These are phyloP conservation scores for Aspergillus sergii DNA, from an alignment of 2,329 filamentous ascomycete genomes.

Conservation along the genomic window DNA sequence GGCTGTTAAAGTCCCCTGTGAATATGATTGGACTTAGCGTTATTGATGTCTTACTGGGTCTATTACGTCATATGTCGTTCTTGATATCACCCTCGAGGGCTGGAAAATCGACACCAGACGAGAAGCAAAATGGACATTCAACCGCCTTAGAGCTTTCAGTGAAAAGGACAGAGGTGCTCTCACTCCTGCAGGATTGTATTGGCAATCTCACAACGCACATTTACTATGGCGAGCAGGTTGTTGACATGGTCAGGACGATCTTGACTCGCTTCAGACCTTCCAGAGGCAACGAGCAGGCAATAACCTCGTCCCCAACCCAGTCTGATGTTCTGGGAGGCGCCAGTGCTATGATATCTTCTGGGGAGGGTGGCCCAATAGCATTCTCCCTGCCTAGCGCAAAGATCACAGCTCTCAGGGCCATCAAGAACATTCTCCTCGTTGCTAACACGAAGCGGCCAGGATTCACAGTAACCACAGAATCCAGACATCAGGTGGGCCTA, in stretches of 20 bases:
- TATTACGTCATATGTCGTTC: constrained; percentile 80
- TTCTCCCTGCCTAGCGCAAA: constrained; percentile 66
- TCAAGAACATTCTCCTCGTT: constrained; percentile 80
- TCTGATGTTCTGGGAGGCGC: constrained; percentile 51
- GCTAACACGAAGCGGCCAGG: constrained; percentile 70
- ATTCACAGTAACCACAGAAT: constrained; percentile 63
- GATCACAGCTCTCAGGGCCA: constrained; percentile 69
- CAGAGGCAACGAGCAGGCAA: constrained; percentile 46
- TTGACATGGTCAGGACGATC: constrained; percentile 87
- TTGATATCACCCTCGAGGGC: constrained; percentile 67
- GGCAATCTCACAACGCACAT: constrained; percentile 91
- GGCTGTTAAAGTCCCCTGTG: constrained; percentile 80
- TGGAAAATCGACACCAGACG: constrained; percentile 34
- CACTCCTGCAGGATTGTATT: constrained; percentile 76
- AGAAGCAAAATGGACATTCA: constrained; percentile 20
- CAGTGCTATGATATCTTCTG: constrained; percentile 47
- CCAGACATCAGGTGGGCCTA: constrained; percentile 74
- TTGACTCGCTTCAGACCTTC: constrained; percentile 75
- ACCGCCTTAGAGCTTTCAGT: constrained; percentile 47
- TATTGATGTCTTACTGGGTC: constrained; percentile 86
- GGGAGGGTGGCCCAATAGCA: constrained; percentile 42
- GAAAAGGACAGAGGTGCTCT: constrained; percentile 64
- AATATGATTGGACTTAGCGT: constrained; percentile 95
- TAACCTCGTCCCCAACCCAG: constrained; percentile 51
- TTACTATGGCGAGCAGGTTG: constrained; percentile 95